Percentiles rank a stretch among this genome's conserved stretches.
Conservation (phyloP, 345 rosid genomes). For the Rhizophora apiculata region DNA sequence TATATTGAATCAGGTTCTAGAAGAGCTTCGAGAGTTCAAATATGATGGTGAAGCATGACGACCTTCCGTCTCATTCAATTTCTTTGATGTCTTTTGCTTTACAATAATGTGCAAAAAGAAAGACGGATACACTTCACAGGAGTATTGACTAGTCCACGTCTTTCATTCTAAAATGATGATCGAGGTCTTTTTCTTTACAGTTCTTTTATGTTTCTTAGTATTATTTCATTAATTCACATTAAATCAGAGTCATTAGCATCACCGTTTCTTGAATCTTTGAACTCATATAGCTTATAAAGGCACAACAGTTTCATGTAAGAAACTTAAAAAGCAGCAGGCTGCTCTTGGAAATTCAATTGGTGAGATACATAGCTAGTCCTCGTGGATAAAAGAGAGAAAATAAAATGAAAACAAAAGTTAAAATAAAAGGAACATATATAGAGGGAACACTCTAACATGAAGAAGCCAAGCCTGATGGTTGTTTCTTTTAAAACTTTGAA, state of each 20-base stretch:
- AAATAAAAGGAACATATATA: neutral
- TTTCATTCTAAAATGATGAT: neutral
- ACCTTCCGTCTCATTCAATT: slow-evolving; percentile 13
- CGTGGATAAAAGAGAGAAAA: slow-evolving; percentile 24
- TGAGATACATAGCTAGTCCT: slow-evolving; percentile 1
- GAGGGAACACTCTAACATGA: slow-evolving; percentile 10
- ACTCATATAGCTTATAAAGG: too few species aligned
- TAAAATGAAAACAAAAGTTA: neutral
- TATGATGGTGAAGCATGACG: slow-evolving; percentile 17
- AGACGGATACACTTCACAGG: neutral
- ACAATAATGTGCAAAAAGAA: neutral
- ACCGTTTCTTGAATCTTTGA: neutral
- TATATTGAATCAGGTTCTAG: neutral
- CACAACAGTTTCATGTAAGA: too few species aligned
- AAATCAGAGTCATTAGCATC: neutral
- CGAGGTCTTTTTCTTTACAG: neutral
- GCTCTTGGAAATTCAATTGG: neutral
- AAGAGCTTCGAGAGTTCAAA: neutral
- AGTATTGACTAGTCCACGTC: slow-evolving; percentile 12
- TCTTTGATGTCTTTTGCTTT: slow-evolving; percentile 25
- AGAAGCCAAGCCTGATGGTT: slow-evolving; percentile 14
- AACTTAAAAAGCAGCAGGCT: neutral
- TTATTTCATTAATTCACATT: neutral
- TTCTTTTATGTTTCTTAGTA: neutral
- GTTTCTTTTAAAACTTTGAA: slow-evolving; percentile 20